A percentile compares a stretch with the other conserved stretches of the same genome.
These are phyloP conservation scores for Raphidocelis subcapitata DNA, from an alignment of 139 green algal genomes.

Conservation along the genomic window DNA sequence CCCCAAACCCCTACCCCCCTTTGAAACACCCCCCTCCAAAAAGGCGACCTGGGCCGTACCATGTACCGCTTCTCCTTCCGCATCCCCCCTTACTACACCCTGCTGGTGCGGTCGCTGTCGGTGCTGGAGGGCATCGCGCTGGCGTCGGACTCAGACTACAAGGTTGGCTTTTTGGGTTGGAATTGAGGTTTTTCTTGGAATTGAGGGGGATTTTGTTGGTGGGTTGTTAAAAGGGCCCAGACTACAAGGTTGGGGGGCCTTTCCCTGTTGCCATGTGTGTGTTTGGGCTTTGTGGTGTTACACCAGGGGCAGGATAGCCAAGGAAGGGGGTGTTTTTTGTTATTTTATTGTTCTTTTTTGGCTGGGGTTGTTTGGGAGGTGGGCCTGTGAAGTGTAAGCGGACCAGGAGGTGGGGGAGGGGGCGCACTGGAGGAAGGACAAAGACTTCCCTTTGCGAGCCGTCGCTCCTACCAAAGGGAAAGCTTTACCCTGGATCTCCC, in stretches of 20 bases:
- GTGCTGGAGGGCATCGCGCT: constrained; percentile 93
- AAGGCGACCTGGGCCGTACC: constrained; percentile 67
- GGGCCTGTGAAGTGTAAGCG: neutral
- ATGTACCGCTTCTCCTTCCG: constrained; percentile 87
- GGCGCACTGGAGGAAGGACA: neutral
- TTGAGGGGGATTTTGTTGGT: neutral
- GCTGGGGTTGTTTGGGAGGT: too few relatives aligned
- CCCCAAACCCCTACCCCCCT: too few relatives aligned
- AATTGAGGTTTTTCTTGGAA: neutral
- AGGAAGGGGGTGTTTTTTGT: too few relatives aligned
- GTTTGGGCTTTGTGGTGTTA: neutral
- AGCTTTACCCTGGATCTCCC: too few relatives aligned
- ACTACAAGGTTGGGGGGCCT: neutral
- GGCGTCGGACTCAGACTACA: constrained; percentile 82
- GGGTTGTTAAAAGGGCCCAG: neutral
- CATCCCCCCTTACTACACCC: constrained; percentile 88
- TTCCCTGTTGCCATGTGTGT: neutral
- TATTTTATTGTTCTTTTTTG: too few relatives aligned
- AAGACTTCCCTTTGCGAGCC: too few relatives aligned
- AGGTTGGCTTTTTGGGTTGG: constrained; percentile 45
- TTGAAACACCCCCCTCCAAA: constrained; percentile 24
- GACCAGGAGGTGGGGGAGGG: neutral
- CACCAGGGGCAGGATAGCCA: neutral
- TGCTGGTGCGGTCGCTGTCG: constrained; percentile 80
- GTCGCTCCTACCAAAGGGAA: too few relatives aligned